Conservation (phyloP, 768 basidiomycete genomes). For the Serendipita vermifera region DNA sequence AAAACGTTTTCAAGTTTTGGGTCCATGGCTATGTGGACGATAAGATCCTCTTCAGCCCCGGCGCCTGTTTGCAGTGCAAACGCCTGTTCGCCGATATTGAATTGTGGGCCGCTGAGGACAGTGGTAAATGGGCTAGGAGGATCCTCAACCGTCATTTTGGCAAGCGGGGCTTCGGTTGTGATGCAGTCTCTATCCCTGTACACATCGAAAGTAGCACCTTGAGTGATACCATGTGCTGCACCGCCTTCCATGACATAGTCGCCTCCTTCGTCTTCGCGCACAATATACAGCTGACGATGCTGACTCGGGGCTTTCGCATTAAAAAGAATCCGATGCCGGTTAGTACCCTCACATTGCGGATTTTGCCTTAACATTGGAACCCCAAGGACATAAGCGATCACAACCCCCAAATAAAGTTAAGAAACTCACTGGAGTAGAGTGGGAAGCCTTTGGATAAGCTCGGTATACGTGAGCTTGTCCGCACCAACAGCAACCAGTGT, state of each 20-base stretch:
- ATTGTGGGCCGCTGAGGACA: too few relatives aligned
- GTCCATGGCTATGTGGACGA: constrained; percentile 4
- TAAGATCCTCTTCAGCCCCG: too few relatives aligned
- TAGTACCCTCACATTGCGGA: constrained; percentile 22
- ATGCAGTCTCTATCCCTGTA: constrained; percentile 11
- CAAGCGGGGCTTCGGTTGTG: constrained; percentile 9
- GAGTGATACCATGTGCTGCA: constrained; percentile 19
- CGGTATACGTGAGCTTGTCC: constrained; percentile 19
- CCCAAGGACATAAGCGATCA: too few relatives aligned
- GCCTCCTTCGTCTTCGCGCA: neutral
- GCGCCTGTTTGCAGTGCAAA: too few relatives aligned
- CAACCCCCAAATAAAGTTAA: too few relatives aligned
- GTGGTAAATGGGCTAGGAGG: too few relatives aligned
- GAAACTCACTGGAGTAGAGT: too few relatives aligned
- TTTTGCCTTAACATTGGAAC: constrained; percentile 18
- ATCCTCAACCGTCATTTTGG: too few relatives aligned
- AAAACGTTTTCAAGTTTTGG: neutral
- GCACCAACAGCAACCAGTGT: constrained; percentile 11
- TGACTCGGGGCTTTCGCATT: constrained; percentile 16
- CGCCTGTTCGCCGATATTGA: too few relatives aligned
- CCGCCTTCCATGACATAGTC: constrained; percentile 20
- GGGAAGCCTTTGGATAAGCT: constrained; percentile 13
- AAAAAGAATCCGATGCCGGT: constrained; percentile 20
- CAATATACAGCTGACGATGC: constrained; percentile 11
- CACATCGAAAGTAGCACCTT: constrained; percentile 17